Conservation (phyloP, 208 protist genomes). For the Leishmania major region DNA sequence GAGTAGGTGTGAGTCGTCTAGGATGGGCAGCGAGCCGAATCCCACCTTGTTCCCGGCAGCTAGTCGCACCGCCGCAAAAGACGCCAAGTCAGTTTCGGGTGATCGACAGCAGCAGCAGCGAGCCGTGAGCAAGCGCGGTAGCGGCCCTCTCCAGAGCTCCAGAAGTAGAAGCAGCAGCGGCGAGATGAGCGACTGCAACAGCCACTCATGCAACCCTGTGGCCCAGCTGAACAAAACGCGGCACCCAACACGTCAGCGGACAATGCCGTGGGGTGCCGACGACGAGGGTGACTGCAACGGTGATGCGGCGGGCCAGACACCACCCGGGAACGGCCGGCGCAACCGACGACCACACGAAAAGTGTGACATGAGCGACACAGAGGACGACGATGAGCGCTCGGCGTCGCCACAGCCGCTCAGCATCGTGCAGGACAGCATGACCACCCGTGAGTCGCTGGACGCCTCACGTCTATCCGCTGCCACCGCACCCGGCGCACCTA, state of each 20-base stretch:
- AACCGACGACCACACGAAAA: not conserved
- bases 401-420: conserved; percentile 20
- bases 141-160: not conserved
- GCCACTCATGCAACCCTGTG: not conserved
- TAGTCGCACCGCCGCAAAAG: not conserved
- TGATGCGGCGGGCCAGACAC: not conserved
- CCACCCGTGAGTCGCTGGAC: conserved; percentile 8
- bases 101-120: not conserved
- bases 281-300: conserved; percentile 2
- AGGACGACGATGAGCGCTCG: conserved; percentile 8
- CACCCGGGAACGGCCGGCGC: not conserved
- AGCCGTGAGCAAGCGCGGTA: not conserved
- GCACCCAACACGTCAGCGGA: not conserved
- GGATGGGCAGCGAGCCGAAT: not conserved
- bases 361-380: not conserved
- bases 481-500: not conserved
- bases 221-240: not conserved
- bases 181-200: not conserved
- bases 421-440: conserved; percentile 15
- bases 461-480: not conserved
- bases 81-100: not conserved
- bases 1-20: not conserved
- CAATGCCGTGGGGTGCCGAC: not conserved
- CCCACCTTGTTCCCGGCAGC: not conserved
- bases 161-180: not conserved